phyloP scores from a whole-genome alignment of 176 grass and related monocot genomes.

The Oropetium thomaeum region DNA sequence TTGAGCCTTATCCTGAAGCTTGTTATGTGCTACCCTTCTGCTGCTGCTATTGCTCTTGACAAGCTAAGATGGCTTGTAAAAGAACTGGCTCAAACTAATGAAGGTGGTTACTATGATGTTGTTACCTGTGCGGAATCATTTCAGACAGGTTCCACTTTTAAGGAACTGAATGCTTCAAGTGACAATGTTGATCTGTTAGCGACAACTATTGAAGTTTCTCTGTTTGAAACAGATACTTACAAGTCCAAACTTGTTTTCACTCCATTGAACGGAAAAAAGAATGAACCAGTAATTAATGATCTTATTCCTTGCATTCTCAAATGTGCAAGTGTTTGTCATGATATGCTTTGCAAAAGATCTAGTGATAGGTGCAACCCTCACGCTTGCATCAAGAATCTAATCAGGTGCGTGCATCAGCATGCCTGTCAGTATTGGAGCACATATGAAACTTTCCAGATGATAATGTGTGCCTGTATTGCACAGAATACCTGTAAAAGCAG shows the following conservation, averaged over 20 bases:
- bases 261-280: conserved; percentile 18
- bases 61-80: conserved; percentile 49
- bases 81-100: conserved; percentile 40
- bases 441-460: conserved; percentile 63
- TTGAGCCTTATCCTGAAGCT: conserved; percentile 60
- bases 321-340: conserved; percentile 60
- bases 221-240: conserved; percentile 13
- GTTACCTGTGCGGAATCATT: conserved; percentile 23
- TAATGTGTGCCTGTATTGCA: conserved; percentile 40
- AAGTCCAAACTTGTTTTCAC: conserved; percentile 7
- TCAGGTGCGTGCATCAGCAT: conserved; percentile 47
- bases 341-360: conserved; percentile 42
- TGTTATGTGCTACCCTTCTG: conserved; percentile 54
- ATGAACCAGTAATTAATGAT: conserved; percentile 12
- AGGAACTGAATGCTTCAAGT: conserved; percentile 20
- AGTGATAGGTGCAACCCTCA: conserved; percentile 34
- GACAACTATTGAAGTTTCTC: conserved; percentile 17
- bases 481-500: conserved; percentile 27
- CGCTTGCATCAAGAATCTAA: conserved; percentile 43
- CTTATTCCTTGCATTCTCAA: conserved; percentile 41
- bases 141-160: conserved; percentile 2
- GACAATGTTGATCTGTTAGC: conserved; percentile 11
- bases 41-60: conserved; percentile 53
- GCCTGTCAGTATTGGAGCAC: conserved; percentile 38
- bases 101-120: conserved; percentile 7